Evolutionary conservation across 352 stramenopile genomes (phyloP), one percentile per base, ranked within the genome.

Genomic region (Pythium guiyangense): DNA sequence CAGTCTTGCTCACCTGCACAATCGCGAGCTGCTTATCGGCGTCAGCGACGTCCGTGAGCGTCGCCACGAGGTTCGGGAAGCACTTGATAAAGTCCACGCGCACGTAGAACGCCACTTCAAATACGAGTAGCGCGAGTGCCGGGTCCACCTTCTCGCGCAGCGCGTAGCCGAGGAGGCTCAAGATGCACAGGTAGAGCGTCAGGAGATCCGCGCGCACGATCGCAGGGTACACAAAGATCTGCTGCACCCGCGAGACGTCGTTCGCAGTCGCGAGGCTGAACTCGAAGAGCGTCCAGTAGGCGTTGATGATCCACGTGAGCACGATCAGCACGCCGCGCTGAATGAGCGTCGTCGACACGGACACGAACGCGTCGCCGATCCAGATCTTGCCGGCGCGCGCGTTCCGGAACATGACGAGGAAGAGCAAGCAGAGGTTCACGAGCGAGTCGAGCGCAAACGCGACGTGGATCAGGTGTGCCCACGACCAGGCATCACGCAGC

Each of bases 121-220:
- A 77, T 0, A 56, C 55, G 10, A 49, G 15, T 45, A 75, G 61
- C 6, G 64, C 60, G 4, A 77, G 15, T 3, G 71, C 25, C 8
- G 71, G 71, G 27, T 80, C 71, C 11, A 80, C 52, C 0, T 63
- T 66, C 14, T 73, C 60, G 2, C 54, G 53, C 17, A 52, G 35
- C 0, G 73, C 10, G 9, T 65, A 65, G 25, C 69, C 72, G 5
- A 78, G 42, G 0, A 69, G 11, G 2, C 54, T 56, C 3, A 60
- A 59, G 3, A 64, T 8, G 14, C 67, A 67, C 49, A 80, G 35
- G 27, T 74, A 80, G 6, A 80, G 9, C 0, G 64, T 59, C 1
- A 84, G 15, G 10, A 84, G 22, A 44, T 80, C 73, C 0, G 67
- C 63, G 25, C 63, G 50, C 12, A 63, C 57, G 15, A 81, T 45